These are phyloP conservation scores for Colletotrichum orchidophilum DNA, from an alignment of 2,329 filamentous ascomycete species.

Conservation along the genomic window DNA sequence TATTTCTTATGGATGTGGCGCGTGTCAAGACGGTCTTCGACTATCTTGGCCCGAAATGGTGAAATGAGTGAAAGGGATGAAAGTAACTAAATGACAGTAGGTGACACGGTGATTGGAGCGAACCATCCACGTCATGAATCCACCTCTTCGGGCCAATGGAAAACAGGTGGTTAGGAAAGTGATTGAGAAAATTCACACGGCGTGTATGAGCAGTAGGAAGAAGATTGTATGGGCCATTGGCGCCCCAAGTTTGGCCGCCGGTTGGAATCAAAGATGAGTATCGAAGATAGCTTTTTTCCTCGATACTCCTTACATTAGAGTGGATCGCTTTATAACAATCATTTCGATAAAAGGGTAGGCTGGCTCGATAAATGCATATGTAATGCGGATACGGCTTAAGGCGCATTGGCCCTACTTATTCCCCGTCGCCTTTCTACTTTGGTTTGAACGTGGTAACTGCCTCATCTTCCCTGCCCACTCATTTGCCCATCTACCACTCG, in stretches of 20 bases:
- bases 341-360: constrained; percentile 14
- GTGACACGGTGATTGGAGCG: constrained; percentile 1
- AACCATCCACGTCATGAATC: constrained; percentile 3
- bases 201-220: neutral
- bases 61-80: neutral
- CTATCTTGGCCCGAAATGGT: neutral
- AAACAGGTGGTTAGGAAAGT: neutral
- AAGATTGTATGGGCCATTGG: neutral
- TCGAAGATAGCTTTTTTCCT: constrained; percentile 6
- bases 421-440: neutral
- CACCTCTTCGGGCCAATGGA: neutral
- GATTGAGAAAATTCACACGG: neutral
- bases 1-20: neutral
- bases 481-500: neutral
- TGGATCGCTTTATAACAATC: constrained; percentile 16
- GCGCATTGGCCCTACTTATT: neutral
- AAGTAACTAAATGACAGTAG: neutral
- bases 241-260: neutral
- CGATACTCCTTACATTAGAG: constrained; percentile 25
- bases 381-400: neutral
- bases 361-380: constrained; percentile 3
- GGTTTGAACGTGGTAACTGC: neutral
- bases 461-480: neutral
- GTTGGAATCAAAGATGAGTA: neutral
- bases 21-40: neutral